Percentiles rank a stretch among this genome's conserved stretches.
These are phyloP conservation scores for Kodamaea nitidulidarum DNA, from an alignment of 805 yeast species.

Conservation along the genomic window DNA sequence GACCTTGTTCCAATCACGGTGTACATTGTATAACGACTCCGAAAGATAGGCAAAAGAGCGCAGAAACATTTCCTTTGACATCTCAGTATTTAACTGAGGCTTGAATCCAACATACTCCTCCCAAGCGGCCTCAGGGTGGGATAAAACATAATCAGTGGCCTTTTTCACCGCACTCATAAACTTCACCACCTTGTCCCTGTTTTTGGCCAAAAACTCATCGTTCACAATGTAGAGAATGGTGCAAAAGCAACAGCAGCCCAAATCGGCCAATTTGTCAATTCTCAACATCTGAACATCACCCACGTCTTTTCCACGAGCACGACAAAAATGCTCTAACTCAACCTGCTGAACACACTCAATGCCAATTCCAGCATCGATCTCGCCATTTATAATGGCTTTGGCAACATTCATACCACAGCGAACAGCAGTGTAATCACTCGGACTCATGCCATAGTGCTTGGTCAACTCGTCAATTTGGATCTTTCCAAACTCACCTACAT, in stretches of 20 bases:
- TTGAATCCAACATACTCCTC: conserved; percentile 44
- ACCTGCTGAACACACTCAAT: conserved; percentile 59
- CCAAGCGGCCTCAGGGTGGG: conserved; percentile 44
- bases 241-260: conserved; percentile 59
- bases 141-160: conserved; percentile 47
- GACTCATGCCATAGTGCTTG: conserved; percentile 52
- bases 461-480: conserved; percentile 55
- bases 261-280: conserved; percentile 52
- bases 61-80: conserved; percentile 45
- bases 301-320: conserved; percentile 38
- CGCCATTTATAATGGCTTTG: conserved; percentile 50
- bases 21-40: conserved; percentile 48
- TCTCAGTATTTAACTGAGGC: conserved; percentile 40
- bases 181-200: conserved; percentile 43
- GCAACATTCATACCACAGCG: conserved; percentile 61
- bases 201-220: conserved; percentile 44
- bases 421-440: conserved; percentile 53
- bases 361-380: conserved; percentile 56
- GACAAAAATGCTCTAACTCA: conserved; percentile 49
- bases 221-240: conserved; percentile 51
- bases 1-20: conserved; percentile 56
- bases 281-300: conserved; percentile 52
- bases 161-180: conserved; percentile 47
- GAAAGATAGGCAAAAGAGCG: conserved; percentile 56
- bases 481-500: conserved; percentile 58